phyloP scores from a whole-genome alignment of 768 basidiomycete species.

The Sutorius australiensis region DNA sequence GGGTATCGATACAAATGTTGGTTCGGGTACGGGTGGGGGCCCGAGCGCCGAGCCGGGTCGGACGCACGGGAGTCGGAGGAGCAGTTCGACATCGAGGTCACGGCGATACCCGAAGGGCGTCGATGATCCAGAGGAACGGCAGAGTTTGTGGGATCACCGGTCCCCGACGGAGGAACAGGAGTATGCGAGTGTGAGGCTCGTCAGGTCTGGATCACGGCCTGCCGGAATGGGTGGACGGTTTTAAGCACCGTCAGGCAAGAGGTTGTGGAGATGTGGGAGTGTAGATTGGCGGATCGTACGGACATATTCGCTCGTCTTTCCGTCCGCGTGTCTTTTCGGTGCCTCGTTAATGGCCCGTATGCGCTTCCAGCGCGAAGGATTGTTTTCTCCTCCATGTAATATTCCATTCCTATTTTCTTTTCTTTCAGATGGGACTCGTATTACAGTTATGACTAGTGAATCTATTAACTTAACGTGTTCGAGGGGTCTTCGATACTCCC shows the following conservation, averaged over 20 bases:
- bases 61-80: slow-evolving; percentile 29
- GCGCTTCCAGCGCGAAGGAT: background rate
- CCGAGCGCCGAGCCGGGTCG: slow-evolving; percentile 11
- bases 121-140: slow-evolving; percentile 61
- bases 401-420: background rate
- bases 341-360: background rate
- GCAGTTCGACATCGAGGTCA: slow-evolving; percentile 45
- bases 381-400: background rate
- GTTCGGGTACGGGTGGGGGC: no score
- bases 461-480: background rate
- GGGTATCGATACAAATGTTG: no score
- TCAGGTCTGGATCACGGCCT: slow-evolving; percentile 26
- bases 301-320: no score
- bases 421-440: background rate
- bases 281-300: no score
- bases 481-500: background rate
- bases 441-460: background rate
- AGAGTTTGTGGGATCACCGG: slow-evolving; percentile 47
- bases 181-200: slow-evolving; percentile 38
- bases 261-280: background rate
- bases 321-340: background rate
- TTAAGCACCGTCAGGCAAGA: slow-evolving; percentile 7
- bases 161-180: slow-evolving; percentile 21
- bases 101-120: slow-evolving; percentile 42
- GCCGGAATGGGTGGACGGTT: slow-evolving; percentile 12